Percentiles rank a stretch among this genome's conserved stretches.
phyloP scores from a whole-genome alignment of 2,329 filamentous ascomycete genomes.

The Xylariaceae sp. region DNA sequence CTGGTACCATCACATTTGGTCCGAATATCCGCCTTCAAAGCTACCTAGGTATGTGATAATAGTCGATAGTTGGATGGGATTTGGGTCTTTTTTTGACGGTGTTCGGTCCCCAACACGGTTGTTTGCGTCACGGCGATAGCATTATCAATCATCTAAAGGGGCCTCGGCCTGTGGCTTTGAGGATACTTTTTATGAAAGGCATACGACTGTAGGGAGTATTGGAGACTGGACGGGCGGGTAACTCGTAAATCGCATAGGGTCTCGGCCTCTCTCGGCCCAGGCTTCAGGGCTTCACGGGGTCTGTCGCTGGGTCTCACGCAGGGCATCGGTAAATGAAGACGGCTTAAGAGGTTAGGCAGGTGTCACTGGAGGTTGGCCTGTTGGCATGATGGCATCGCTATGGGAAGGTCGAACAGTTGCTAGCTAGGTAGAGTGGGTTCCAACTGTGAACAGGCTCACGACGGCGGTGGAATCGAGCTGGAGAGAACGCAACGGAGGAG shows the following conservation, averaged over 20 bases:
- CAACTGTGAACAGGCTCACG: not conserved
- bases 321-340: not conserved
- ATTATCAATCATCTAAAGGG: not conserved
- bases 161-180: not conserved
- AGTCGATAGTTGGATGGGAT: not conserved
- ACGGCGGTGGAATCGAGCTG: not conserved
- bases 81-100: not conserved
- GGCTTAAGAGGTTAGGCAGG: not conserved
- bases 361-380: not conserved
- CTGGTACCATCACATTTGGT: slow-evolving; percentile 2
- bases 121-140: not conserved
- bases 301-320: not conserved
- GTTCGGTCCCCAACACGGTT: not conserved
- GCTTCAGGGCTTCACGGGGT: not conserved
- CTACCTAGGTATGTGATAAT: not conserved
- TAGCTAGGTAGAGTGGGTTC: not conserved
- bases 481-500: not conserved
- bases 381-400: not conserved
- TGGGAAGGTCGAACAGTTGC: not conserved
- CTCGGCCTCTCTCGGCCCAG: not conserved
- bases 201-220: not conserved
- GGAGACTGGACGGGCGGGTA: not conserved
- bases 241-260: not conserved
- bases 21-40: not conserved
- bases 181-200: not conserved